These are phyloP conservation scores for Hymenochaete sp. DNA, from an alignment of 1,284 basidiomycete genomes.

Conservation along the genomic window DNA sequence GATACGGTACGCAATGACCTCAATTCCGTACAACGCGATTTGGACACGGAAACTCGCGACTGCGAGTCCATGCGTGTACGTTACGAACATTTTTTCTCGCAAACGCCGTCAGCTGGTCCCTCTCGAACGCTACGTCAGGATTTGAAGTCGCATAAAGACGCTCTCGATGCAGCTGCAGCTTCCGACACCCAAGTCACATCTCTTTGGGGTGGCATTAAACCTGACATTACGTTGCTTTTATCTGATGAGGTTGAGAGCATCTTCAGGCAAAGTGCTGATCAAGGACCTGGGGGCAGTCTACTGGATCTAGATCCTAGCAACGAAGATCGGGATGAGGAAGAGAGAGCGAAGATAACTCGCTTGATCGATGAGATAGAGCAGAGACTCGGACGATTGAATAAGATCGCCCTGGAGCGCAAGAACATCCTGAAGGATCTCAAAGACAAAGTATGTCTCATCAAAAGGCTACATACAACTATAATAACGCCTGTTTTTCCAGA, in stretches of 20 bases:
- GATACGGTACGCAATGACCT: constrained; percentile 53
- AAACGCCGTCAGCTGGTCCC: constrained; percentile 72
- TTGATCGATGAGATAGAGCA: constrained; percentile 76
- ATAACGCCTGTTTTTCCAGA: constrained; percentile 42
- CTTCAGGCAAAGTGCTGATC: constrained; percentile 55
- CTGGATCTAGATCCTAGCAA: constrained; percentile 65
- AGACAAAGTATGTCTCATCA: constrained; percentile 56
- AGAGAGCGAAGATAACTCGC: constrained; percentile 56
- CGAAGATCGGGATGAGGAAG: constrained; percentile 57
- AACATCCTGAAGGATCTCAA: constrained; percentile 91
- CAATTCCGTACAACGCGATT: constrained; percentile 47
- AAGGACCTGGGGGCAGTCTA: constrained; percentile 41
- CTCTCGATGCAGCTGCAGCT: constrained; percentile 68
- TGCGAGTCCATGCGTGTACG: constrained; percentile 81
- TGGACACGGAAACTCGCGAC: constrained; percentile 74
- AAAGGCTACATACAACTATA: not conserved
- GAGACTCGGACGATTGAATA: constrained; percentile 63
- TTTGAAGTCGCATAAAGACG: constrained; percentile 68
- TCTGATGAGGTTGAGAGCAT: constrained; percentile 60
- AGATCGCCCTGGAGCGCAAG: constrained; percentile 77
- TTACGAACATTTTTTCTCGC: constrained; percentile 84
- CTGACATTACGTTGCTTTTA: constrained; percentile 62
- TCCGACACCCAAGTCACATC: constrained; percentile 73
- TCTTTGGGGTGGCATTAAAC: constrained; percentile 68
- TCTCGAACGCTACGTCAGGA: constrained; percentile 72